A percentile compares a stretch with the other conserved stretches of the same genome.
Evolutionary conservation across 2,329 filamentous ascomycete genomes (phyloP).

Genomic region (Aquanectria penicillioides): DNA sequence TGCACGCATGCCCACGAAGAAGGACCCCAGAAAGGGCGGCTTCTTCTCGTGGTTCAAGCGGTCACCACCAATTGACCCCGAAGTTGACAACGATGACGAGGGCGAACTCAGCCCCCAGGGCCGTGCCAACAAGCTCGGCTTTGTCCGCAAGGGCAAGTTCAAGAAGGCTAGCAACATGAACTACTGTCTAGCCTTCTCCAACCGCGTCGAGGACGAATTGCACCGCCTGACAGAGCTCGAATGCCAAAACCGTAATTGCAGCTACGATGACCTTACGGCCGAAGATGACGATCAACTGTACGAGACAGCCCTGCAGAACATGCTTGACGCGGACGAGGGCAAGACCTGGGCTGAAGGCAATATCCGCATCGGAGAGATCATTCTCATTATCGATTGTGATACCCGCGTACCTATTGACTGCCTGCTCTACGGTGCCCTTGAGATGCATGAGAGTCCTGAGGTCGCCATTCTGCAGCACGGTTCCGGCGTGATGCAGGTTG

Average conservation of each 20-base stretch:
- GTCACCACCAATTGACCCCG: slow-evolving; percentile 29
- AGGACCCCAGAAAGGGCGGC: slow-evolving; percentile 28
- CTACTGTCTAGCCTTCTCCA: slow-evolving; percentile 65
- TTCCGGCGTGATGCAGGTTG: slow-evolving; percentile 81
- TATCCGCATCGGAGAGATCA: slow-evolving; percentile 65
- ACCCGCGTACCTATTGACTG: slow-evolving; percentile 72
- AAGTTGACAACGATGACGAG: slow-evolving; percentile 53
- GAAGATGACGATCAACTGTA: slow-evolving; percentile 59
- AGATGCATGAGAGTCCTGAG: slow-evolving; percentile 76
- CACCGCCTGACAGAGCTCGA: slow-evolving; percentile 35
- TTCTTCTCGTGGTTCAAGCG: slow-evolving; percentile 52
- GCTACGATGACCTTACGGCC: slow-evolving; percentile 53
- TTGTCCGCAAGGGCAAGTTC: slow-evolving; percentile 68
- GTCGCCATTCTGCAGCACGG: slow-evolving; percentile 78
- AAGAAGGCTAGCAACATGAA: slow-evolving; percentile 78
- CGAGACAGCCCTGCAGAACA: slow-evolving; percentile 54
- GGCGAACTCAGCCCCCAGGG: slow-evolving; percentile 42
- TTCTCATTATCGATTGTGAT: slow-evolving; percentile 74
- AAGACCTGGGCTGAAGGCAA: slow-evolving; percentile 67
- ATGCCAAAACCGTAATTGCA: slow-evolving; percentile 31
- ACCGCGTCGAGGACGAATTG: slow-evolving; percentile 64
- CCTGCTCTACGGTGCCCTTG: slow-evolving; percentile 73
- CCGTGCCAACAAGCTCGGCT: slow-evolving; percentile 54
- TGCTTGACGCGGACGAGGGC: slow-evolving; percentile 59
- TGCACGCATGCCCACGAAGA: slow-evolving; percentile 59